Evolutionary conservation across 805 yeast genomes (phyloP), one percentile per base, ranked within the genome.

Genomic region (Clavispora carvajalis): DNA sequence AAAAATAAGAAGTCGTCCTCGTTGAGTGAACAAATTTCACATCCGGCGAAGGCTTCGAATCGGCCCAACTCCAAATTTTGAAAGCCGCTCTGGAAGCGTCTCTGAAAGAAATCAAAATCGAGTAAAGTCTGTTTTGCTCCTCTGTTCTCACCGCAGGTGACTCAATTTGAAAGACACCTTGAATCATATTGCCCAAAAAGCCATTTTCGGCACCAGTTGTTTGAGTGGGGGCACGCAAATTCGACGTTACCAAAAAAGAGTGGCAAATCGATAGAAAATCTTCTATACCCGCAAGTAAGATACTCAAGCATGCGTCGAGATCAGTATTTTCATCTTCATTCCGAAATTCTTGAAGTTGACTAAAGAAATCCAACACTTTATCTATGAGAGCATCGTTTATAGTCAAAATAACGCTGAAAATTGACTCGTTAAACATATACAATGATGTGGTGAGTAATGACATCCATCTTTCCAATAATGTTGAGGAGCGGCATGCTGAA

Each of bases 91-190:
- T 60, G 1, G 78, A 72, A 1, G 85, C 77, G 43, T 74, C 78
- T 42, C 78, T 81, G 55, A 87, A 76, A 5, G 89, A 74, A 34
- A 77, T 64, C n/a, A 82, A 59, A 5, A 85, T 70, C 1, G 81
- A 70, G 44, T 74, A 67, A 16, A 81, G 61, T 46, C 78, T 79
- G 40, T 70, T 74, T 34, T 73, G 76, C 22, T 73, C 77, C 11
- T 75, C 71, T 15, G 74, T 62, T 38, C 75, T 52, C 24, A 71
- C 60, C 41, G 69, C 66, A 1, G 83, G 84, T 1, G 85, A 70
- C 47, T 85, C 95, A 11, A 80, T 76, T 40, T 77, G 82, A 53
- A 85, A 83, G 0, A 85, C 95, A 1, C 93, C 93, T 46, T 82
- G 85, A 39, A 85, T 83, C 18, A 80, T 83, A 39, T 75, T 74